phyloP scores from a whole-genome alignment of 257 asterid species.

The Nicotiana benthamiana region DNA sequence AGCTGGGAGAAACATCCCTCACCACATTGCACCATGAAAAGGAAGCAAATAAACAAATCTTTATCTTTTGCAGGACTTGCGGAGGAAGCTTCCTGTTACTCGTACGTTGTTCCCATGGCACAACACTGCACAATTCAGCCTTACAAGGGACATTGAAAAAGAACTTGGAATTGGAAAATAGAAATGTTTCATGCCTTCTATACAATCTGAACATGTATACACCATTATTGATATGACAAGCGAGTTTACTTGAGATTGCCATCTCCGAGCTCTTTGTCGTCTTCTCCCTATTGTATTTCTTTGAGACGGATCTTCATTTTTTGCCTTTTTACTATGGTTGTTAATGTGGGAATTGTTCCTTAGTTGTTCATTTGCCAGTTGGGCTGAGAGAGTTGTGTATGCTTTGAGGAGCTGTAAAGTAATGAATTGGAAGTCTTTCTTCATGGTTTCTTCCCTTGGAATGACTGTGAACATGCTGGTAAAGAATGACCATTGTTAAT shows the following conservation, averaged over 20 bases:
- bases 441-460: not conserved
- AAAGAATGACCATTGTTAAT: not conserved
- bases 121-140: constrained; percentile 77
- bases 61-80: constrained; percentile 57
- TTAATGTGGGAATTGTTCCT: not conserved
- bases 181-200: not conserved
- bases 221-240: constrained; percentile 1
- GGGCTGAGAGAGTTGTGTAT: constrained; percentile 3
- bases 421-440: not conserved
- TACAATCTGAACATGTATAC: not conserved
- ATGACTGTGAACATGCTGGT: not conserved
- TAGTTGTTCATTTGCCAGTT: not conserved
- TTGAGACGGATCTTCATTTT: not conserved
- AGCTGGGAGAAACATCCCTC: not conserved
- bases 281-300: not conserved
- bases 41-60: not conserved
- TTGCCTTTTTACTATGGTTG: not conserved
- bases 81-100: constrained; percentile 96
- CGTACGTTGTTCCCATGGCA: constrained; percentile 97
- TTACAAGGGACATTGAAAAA: constrained; percentile 69
- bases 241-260: constrained; percentile 1
- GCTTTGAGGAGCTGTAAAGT: not conserved
- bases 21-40: not conserved
- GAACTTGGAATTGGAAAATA: constrained; percentile 66
- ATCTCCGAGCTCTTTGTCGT: not conserved